These are phyloP conservation scores for Rhizophlyctis rosea DNA, from an alignment of 192 early-diverging fungal genomes.

Conservation along the genomic window DNA sequence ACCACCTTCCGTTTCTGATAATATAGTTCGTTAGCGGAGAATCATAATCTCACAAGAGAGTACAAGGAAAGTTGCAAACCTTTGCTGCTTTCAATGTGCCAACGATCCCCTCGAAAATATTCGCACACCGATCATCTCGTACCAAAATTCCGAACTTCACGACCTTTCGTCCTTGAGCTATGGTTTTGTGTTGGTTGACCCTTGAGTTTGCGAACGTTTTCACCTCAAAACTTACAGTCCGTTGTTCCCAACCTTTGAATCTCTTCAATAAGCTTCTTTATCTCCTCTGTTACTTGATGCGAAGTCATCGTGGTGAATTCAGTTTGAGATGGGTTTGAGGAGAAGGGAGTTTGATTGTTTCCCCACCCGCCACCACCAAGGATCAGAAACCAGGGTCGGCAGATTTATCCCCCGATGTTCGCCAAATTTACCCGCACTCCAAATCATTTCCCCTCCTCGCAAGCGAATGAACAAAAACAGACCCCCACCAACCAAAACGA, in stretches of 20 bases:
- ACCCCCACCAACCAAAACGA: no score
- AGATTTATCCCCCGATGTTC: no score
- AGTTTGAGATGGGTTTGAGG: no score
- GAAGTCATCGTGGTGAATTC: no score
- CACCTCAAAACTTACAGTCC: neutral
- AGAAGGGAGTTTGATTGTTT: no score
- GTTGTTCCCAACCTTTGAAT: neutral
- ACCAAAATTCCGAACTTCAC: slow-evolving; percentile 52
- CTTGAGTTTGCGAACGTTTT: neutral
- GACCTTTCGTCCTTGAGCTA: slow-evolving; percentile 17
- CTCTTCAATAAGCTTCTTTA: neutral
- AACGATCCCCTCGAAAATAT: slow-evolving; percentile 55
- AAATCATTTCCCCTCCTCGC: no score
- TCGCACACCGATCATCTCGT: slow-evolving; percentile 45
- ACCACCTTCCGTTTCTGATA: slow-evolving; percentile 1
- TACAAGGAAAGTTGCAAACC: neutral
- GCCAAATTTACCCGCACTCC: no score
- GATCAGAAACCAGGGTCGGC: no score
- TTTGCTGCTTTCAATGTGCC: slow-evolving; percentile 55
- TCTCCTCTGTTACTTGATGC: neutral
- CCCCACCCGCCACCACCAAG: no score
- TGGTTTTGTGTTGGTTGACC: neutral
- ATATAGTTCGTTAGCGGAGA: neutral
- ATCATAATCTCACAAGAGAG: neutral
- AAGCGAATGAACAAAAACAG: no score